Evolutionary conservation across 2,329 filamentous ascomycete genomes (phyloP), one percentile per base, ranked within the genome.

Genomic region (Trichophyton simii): DNA sequence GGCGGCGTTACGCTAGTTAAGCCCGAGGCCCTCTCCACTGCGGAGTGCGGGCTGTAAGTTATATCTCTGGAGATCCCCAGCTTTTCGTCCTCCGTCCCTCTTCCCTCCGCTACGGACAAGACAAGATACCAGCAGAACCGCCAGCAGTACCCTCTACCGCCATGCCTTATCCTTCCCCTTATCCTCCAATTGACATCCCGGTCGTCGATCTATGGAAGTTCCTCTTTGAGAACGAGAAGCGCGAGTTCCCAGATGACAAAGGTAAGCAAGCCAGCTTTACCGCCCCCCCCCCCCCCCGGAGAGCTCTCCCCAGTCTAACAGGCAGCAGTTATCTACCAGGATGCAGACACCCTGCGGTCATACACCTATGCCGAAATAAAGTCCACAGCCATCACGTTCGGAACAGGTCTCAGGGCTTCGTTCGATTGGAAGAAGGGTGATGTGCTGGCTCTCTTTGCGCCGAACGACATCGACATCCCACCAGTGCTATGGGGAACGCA

Each of bases 371-470:
- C 79, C 36, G 80, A 89, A 65, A 76, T 89, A 61, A 86, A 83
- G 67, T 78, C 78, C 63, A 78, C 83, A 15, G 87, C 89, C 0
- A 75, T 85, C 44, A 82, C 84, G n/a, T 95, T 96, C 66, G 91
- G 89, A 58, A 84, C 86, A 65, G 91, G 89, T 0, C 80, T 97
- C 20, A 86, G 85, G 69, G 82, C 86, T 28, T 74, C 79, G 22
- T 92, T 86, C 81, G 80, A 85, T 58, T 96, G 91, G 87, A 80
- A 85, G 67, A 91, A 87, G 70, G 88, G 88, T 68, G 89, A 96
- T 71, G 88, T 94, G 1, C 79, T 96, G 22, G 87, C 82, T 9
- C 79, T 96, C 60, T 96, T 87, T 78, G 86, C 89, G 2, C 88
- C 91, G 31, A 96, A 97, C 72, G 85, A 82, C 72, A 87, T 96